These are phyloP conservation scores for Salix suchowensis DNA, from an alignment of 345 rosid species.

Conservation along the genomic window DNA sequence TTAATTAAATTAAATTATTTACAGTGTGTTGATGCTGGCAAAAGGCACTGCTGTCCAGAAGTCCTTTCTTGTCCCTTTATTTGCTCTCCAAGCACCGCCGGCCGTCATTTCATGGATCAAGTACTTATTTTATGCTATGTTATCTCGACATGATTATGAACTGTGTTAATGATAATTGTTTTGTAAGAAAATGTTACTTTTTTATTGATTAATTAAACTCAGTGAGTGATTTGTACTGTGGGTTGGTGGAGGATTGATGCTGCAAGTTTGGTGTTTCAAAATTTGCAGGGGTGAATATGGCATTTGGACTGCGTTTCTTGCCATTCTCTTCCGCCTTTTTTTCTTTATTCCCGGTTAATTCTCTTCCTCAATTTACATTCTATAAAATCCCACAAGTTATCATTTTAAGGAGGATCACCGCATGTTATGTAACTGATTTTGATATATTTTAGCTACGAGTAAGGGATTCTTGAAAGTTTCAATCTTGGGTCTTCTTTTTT, in stretches of 20 bases:
- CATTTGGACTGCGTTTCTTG: constrained; percentile 72
- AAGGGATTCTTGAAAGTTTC: neutral
- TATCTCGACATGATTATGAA: too few species aligned
- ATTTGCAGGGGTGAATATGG: constrained; percentile 89
- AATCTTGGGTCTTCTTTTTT: constrained; percentile 2
- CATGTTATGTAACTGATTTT: neutral
- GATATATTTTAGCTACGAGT: neutral
- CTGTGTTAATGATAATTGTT: too few species aligned
- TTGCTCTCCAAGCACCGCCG: constrained; percentile 73
- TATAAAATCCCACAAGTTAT: too few species aligned
- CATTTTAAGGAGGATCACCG: neutral
- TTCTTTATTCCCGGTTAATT: constrained; percentile 72
- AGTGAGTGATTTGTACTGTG: neutral
- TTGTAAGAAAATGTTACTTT: too few species aligned
- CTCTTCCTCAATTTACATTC: neutral
- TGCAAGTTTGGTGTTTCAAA: neutral
- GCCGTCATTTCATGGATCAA: constrained; percentile 70
- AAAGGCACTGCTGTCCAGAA: constrained; percentile 74
- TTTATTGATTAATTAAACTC: neutral
- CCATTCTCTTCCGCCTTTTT: constrained; percentile 78
- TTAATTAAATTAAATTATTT: neutral
- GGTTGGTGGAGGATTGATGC: constrained; percentile 13
- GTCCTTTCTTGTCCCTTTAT: constrained; percentile 70
- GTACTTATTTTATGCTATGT: constrained; percentile 24
- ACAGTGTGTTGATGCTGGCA: constrained; percentile 61